These are phyloP conservation scores for Colletotrichum lindemuthianum DNA, from an alignment of 2,329 filamentous ascomycete genomes.

Conservation along the genomic window DNA sequence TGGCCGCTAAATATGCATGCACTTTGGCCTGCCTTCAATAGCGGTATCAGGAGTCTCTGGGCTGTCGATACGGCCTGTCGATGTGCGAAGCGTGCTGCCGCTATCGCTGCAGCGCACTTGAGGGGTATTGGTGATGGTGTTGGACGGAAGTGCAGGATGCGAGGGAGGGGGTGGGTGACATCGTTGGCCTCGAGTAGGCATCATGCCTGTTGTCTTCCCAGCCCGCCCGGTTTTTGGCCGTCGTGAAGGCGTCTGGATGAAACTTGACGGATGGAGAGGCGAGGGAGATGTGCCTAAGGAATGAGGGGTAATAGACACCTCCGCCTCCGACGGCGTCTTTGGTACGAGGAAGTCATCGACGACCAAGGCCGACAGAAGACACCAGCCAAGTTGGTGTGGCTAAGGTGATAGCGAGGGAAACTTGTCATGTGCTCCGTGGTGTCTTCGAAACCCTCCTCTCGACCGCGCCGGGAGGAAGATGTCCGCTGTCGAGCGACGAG, in stretches of 20 bases:
- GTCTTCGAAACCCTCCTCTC: constrained; percentile 24
- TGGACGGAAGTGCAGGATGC: constrained; percentile 1
- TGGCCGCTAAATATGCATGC: neutral
- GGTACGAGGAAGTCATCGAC: constrained; percentile 6
- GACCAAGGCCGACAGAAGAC: constrained; percentile 3
- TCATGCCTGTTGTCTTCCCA: constrained; percentile 9
- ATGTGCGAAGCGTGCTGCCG: constrained; percentile 4
- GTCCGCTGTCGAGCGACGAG: neutral
- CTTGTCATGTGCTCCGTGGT: constrained; percentile 1
- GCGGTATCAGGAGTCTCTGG: neutral
- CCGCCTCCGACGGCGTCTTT: constrained; percentile 2
- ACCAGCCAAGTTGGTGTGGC: constrained; percentile 12
- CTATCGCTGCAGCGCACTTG: neutral
- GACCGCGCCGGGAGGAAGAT: constrained; percentile 9
- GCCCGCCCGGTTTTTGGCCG: neutral
- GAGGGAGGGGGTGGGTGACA: neutral
- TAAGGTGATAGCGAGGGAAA: constrained; percentile 22
- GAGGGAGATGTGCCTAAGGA: neutral
- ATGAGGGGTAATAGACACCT: constrained; percentile 1
- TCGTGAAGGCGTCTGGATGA: constrained; percentile 11
- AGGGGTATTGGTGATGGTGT: neutral
- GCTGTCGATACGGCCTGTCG: constrained; percentile 2
- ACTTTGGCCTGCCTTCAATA: neutral
- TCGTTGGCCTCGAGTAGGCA: neutral
- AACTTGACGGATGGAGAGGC: constrained; percentile 18